Percentiles rank a stretch among this genome's conserved stretches.
Conservation (phyloP, 2,329 filamentous ascomycete species). For the Sarocladiaceae sp. region DNA sequence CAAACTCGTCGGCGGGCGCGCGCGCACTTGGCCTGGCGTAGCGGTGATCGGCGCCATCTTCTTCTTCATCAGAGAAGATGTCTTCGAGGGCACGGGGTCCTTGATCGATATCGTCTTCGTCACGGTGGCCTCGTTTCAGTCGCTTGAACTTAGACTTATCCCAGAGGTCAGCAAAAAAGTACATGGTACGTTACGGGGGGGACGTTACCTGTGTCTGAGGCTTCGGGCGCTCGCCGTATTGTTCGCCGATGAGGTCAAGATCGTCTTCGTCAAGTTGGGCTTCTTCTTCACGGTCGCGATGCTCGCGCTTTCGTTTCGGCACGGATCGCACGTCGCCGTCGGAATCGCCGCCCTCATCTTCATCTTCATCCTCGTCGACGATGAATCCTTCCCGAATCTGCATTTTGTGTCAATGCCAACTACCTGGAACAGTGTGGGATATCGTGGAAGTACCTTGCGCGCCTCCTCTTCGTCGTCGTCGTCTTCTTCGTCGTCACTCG, state of each 20-base stretch:
- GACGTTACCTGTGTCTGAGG: conserved; percentile 61
- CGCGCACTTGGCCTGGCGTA: conserved; percentile 50
- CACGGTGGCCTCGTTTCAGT: conserved; percentile 83
- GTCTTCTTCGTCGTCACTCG: conserved; percentile 86
- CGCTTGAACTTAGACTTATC: conserved; percentile 85
- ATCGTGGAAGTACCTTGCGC: conserved; percentile 48
- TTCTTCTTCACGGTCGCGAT: conserved; percentile 71
- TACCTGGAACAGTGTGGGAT: not conserved
- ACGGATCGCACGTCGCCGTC: conserved; percentile 47
- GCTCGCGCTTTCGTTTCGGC: conserved; percentile 68
- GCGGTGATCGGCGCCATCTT: conserved; percentile 53
- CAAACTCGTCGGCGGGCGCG: conserved; percentile 67
- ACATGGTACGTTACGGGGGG: not conserved
- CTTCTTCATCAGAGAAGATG: conserved; percentile 94
- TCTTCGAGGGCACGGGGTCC: conserved; percentile 73
- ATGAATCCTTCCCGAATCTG: conserved; percentile 94
- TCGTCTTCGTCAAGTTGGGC: conserved; percentile 94
- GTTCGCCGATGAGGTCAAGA: conserved; percentile 86
- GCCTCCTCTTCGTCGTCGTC: conserved; percentile 86
- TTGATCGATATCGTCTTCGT: conserved; percentile 59
- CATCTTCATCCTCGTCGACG: conserved; percentile 82
- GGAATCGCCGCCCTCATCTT: conserved; percentile 58
- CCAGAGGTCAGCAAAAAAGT: conserved; percentile 17
- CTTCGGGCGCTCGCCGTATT: conserved; percentile 57
- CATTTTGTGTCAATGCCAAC: not conserved